phyloP scores from a whole-genome alignment of 768 basidiomycete genomes.

The Kwoniella bestiolae region DNA sequence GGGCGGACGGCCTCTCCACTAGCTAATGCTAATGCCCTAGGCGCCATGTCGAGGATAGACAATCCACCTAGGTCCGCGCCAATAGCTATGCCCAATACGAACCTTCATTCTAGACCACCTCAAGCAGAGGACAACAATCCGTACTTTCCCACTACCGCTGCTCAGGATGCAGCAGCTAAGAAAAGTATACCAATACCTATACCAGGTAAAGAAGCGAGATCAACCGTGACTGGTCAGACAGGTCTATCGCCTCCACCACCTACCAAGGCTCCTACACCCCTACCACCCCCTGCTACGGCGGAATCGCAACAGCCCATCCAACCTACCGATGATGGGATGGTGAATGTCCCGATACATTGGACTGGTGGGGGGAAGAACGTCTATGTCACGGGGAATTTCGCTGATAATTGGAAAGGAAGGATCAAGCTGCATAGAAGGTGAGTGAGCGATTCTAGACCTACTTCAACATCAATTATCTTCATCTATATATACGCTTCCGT shows the following conservation, averaged over 20 bases:
- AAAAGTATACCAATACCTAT: slow-evolving; percentile 33
- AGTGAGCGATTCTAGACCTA: slow-evolving; percentile 8
- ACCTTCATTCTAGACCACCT: slow-evolving; percentile 5
- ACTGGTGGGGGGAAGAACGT: slow-evolving; percentile 57
- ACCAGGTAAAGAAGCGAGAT: slow-evolving; percentile 20
- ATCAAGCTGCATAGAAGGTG: slow-evolving; percentile 57
- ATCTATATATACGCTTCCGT: too few relatives aligned
- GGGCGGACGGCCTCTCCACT: slow-evolving; percentile 38
- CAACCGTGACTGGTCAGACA: neutral
- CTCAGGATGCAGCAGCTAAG: slow-evolving; percentile 10
- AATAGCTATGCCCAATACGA: slow-evolving; percentile 22
- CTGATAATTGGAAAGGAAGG: slow-evolving; percentile 57
- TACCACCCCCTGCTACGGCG: slow-evolving; percentile 7
- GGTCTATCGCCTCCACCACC: slow-evolving; percentile 28
- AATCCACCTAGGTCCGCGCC: slow-evolving; percentile 18
- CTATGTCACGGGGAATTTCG: slow-evolving; percentile 58
- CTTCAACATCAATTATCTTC: neutral
- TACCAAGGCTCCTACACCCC: slow-evolving; percentile 34
- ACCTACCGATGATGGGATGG: slow-evolving; percentile 38
- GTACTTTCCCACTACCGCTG: slow-evolving; percentile 44
- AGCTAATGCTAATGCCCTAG: slow-evolving; percentile 26
- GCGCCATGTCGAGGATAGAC: slow-evolving; percentile 43
- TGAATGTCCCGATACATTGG: slow-evolving; percentile 57
- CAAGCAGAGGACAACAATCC: slow-evolving; percentile 35
- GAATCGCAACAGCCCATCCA: neutral